Evolutionary conservation across 1,284 basidiomycete genomes (phyloP).

Genomic region (Puccinia hordei): DNA sequence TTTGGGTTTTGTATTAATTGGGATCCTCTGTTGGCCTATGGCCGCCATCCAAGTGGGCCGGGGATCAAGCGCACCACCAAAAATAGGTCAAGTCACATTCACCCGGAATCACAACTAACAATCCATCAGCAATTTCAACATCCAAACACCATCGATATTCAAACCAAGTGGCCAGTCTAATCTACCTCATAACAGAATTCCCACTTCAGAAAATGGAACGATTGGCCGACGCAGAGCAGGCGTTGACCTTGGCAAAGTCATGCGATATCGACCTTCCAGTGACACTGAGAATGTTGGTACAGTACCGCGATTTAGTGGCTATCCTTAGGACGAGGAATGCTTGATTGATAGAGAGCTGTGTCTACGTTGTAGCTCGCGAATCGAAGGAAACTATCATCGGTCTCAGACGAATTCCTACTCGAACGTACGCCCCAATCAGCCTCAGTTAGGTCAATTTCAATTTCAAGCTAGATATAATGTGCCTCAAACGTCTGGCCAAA

Average conservation of each 20-base stretch:
- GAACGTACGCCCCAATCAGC: background rate
- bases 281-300: conserved; percentile 83
- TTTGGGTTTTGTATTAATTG: too few relatives aligned
- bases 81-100: too few relatives aligned
- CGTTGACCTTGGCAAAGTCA: conserved; percentile 78
- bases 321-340: background rate
- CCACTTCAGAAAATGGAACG: conserved; percentile 10
- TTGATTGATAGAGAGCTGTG: conserved; percentile 29
- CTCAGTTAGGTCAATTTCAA: conserved; percentile 20
- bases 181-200: too few relatives aligned
- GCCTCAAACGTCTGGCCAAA: background rate
- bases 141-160: too few relatives aligned
- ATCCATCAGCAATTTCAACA: too few relatives aligned
- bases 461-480: conserved; percentile 9
- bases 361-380: conserved; percentile 50
- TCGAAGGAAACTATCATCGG: conserved; percentile 33
- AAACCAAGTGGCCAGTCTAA: too few relatives aligned
- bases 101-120: too few relatives aligned
- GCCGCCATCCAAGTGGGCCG: too few relatives aligned
- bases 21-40: too few relatives aligned
- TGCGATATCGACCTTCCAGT: conserved; percentile 82
- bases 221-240: conserved; percentile 40
- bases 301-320: conserved; percentile 55
- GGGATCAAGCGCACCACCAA: too few relatives aligned
- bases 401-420: background rate